Evolutionary conservation across 2,329 filamentous ascomycete genomes (phyloP).

Genomic region (Fusarium coicis): DNA sequence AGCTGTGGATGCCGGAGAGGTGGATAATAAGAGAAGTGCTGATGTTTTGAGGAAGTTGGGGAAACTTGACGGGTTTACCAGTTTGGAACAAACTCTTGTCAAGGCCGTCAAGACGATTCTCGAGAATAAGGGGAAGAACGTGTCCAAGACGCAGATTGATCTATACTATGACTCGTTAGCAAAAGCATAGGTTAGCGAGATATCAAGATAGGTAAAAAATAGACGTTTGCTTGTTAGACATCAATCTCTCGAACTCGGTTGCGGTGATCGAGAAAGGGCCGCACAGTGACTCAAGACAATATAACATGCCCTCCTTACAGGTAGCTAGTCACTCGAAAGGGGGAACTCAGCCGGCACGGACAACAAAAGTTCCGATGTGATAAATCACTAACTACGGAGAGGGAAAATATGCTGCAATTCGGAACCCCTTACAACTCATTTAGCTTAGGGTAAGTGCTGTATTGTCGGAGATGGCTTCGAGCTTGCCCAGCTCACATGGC

Average conservation of each 20-base stretch:
- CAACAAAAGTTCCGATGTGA: accelerated
- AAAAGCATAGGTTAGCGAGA: neutral
- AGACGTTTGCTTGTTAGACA: accelerated
- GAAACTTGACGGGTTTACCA: accelerated
- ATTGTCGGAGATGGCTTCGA: accelerated
- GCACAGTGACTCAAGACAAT: accelerated
- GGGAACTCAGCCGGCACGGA: accelerated
- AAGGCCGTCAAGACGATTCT: accelerated
- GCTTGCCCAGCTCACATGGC: accelerated
- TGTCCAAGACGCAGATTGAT: neutral
- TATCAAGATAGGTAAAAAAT: accelerated
- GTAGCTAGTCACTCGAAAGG: no score
- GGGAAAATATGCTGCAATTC: no score
- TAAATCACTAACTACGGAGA: neutral
- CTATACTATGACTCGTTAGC: neutral
- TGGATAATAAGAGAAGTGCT: accelerated
- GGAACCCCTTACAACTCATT: neutral
- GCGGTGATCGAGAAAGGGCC: accelerated
- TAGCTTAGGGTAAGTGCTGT: neutral
- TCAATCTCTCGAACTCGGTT: neutral
- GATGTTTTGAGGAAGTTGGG: neutral
- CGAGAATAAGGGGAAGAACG: neutral
- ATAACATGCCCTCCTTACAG: accelerated
- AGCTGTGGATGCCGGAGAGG: neutral
- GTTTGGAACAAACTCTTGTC: neutral